Evolutionary conservation across 2,329 filamentous ascomycete genomes (phyloP).

Genomic region (Cladosporium austrohemisphaericum): DNA sequence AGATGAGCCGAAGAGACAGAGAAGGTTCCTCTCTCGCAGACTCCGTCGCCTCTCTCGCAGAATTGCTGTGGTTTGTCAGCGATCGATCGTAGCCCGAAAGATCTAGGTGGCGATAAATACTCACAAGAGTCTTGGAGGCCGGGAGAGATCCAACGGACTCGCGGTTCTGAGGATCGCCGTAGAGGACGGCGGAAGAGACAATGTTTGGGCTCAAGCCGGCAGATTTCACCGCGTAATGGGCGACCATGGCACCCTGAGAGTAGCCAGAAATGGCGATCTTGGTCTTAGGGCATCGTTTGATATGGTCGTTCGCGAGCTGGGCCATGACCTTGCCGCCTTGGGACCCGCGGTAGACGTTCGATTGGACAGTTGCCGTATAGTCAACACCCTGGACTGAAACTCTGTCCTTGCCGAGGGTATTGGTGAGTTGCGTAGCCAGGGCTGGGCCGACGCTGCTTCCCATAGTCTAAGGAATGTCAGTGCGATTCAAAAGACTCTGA

Average conservation of each 20-base stretch:
- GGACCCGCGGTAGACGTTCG: constrained; percentile 20
- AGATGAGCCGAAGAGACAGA: constrained; percentile 24
- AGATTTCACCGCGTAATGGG: constrained; percentile 22
- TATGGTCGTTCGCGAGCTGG: constrained; percentile 20
- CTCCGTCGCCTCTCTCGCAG: constrained; percentile 22
- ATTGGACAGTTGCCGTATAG: constrained; percentile 42
- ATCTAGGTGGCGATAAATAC: constrained; percentile 16
- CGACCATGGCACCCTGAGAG: constrained; percentile 25
- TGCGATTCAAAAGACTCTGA: neutral
- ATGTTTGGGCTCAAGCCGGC: constrained; percentile 13
- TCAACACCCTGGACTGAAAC: constrained; percentile 53
- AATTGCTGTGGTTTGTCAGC: neutral
- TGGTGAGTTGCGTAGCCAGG: constrained; percentile 46
- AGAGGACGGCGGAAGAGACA: constrained; percentile 26
- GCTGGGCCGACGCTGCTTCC: constrained; percentile 49
- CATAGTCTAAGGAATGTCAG: constrained; percentile 38
- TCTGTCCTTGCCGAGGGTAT: constrained; percentile 40
- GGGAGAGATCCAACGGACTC: constrained; percentile 23
- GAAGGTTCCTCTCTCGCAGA: constrained; percentile 25
- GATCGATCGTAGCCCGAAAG: neutral
- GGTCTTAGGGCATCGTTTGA: constrained; percentile 25
- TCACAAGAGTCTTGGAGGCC: constrained; percentile 23
- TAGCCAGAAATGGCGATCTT: constrained; percentile 28
- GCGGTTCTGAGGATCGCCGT: constrained; percentile 30
- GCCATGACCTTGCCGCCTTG: constrained; percentile 23